Base-by-base conservation (phyloP, 1,284 basidiomycete species). In the Malassezia dermatis region DNA sequence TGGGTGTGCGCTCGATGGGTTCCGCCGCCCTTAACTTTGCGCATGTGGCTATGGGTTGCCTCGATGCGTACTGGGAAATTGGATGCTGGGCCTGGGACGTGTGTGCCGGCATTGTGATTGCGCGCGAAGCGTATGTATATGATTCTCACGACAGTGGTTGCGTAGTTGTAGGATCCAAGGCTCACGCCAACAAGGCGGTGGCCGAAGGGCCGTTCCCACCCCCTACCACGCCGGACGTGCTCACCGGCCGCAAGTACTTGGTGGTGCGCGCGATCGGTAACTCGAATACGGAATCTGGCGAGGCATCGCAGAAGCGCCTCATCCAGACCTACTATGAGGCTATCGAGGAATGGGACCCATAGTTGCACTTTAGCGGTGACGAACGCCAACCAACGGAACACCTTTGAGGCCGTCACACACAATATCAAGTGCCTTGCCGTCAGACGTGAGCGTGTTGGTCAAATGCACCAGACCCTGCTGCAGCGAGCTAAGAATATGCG, bases 81-180 rank as follows among this genome's bases (percentile, higher is more conserved):
- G 72, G 72, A 2, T 72, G 69, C 52, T 75, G 72, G 72, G 68
- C 69, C 0, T 74, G 71, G 72, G 73, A 77, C 56, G 76, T 67
- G 1, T 73, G 84, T 78, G 84, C 93, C 0, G 91, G 90, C 0
- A 83, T 88, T n/a, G 84, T 91, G 59, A 91, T 98, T 61, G 86
- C 88, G 0, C 81, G 87, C 60, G 93, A 95, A 75, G 88, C 91
- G 0, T 89, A 89, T 6, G 83, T 86, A 23, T 78, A 4, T 11
- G 0, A 17, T 40, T 45, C 21, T 24, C 3, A 31, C 27, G 6
- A 4, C 50, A 63, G 61, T 47, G 70, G 56, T 27, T 66, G 44
- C 13, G 60, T 48, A 42, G 69, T 58, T 8, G 61, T 64, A 15
- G 62, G 53, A 56, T 63, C 51, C 23, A 58, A 58, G 51, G 46